Evolutionary conservation across 148 eudicot species (phyloP), one percentile per base, ranked within the genome.

Genomic region (Vaccinium corymbosum): DNA sequence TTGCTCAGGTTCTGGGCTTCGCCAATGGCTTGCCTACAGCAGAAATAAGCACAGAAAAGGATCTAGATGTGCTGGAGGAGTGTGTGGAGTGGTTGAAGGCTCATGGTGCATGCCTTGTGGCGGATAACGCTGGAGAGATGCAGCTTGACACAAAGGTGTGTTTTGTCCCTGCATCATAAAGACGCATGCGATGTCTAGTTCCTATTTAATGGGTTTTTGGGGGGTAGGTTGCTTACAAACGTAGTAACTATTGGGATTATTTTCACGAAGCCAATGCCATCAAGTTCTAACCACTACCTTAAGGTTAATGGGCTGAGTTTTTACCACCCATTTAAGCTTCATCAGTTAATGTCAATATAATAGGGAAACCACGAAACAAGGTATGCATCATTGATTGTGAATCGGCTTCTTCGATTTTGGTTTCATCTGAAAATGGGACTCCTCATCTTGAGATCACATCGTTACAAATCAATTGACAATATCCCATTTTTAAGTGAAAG

Each of bases 41-140:
- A 82, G 95, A 90, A 81, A 86, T 87, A 83, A 85, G 76, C 82
- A 92, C 90, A 74, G 94, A 89, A 84, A 90, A 85, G 82, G 94
- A 92, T 46, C 68, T 86, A 19, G 97, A 92, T 86, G 93, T 95
- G 64, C 82, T 91, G 82, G 98, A 96, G 56, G 98, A 94, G 81
- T 96, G 99, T 87, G 79, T 88, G 62, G 98, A 94, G 84, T 96
- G 99, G 99, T 88, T 96, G 85, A 94, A 92, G 87, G 95, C 98
- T 50, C 99, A 96, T 88, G 98, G 99, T 82, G 97, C 95, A 80
- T 93, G 94, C 85, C 92, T 94, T 76, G 82, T 85, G 83, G 57
- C 86, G 19, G 99, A 96, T 80, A 89, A 84, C 83, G 82, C 87
- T 68, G 98, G 93, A 70, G 98, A 94, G 89, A 82, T 91, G 92